Conservation (phyloP, 1,284 basidiomycete genomes). For the Irpex lacteus region DNA sequence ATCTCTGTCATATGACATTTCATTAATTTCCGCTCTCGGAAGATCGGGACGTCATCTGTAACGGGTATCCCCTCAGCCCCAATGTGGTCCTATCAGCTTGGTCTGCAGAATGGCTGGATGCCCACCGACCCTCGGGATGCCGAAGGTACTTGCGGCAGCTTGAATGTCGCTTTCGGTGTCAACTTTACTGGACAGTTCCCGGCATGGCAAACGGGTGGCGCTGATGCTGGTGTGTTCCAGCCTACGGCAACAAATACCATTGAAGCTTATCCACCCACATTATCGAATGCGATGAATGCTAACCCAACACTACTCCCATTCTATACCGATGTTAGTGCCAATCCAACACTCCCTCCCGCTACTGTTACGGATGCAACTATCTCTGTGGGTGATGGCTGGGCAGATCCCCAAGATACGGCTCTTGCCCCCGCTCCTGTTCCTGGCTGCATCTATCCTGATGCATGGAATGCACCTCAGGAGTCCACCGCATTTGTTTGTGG, state of each 20-base stretch:
- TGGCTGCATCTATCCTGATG: constrained; percentile 60
- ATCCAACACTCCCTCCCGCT: constrained; percentile 55
- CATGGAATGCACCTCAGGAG: constrained; percentile 46
- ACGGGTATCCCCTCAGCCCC: constrained; percentile 40
- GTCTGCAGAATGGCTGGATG: constrained; percentile 63
- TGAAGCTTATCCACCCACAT: constrained; percentile 49
- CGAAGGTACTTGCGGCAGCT: constrained; percentile 57
- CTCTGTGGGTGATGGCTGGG: constrained; percentile 69
- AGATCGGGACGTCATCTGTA: constrained; percentile 46
- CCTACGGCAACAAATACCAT: constrained; percentile 46
- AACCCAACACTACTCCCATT: constrained; percentile 48
- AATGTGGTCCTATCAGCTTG: constrained; percentile 52
- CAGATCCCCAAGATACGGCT: constrained; percentile 52
- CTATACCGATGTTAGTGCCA: constrained; percentile 66
- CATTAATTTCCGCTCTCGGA: background rate
- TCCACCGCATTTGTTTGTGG: constrained; percentile 24
- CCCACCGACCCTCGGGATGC: constrained; percentile 71
- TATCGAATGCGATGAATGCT: constrained; percentile 43
- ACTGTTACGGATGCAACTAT: constrained; percentile 49
- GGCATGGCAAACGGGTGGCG: constrained; percentile 75
- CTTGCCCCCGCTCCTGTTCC: constrained; percentile 50
- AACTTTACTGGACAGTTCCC: constrained; percentile 57
- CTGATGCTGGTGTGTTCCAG: constrained; percentile 58
- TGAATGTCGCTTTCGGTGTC: constrained; percentile 40
- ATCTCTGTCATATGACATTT: background rate